These are phyloP conservation scores for Diplotaxis tenuifolia DNA, from an alignment of 345 rosid species.

Conservation along the genomic window DNA sequence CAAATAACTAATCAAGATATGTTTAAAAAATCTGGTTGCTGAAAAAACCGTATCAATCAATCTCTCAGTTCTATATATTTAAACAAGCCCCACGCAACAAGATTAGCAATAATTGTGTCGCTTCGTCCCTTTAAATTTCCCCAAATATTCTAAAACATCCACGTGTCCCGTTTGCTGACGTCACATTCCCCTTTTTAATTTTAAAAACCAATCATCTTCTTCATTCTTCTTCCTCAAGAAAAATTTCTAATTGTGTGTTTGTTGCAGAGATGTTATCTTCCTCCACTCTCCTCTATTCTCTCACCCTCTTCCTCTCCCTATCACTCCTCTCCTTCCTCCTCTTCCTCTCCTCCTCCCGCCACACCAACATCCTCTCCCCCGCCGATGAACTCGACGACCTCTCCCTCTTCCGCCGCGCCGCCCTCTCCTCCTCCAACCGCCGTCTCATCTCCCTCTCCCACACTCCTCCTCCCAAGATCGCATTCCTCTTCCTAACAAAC, in stretches of 20 bases:
- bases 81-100: constrained; percentile 20
- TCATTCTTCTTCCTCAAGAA: constrained; percentile 7
- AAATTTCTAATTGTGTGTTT: constrained; percentile 2
- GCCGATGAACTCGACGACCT: constrained; percentile 60
- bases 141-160: not conserved
- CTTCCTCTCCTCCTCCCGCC: constrained; percentile 50
- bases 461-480: constrained; percentile 54
- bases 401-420: constrained; percentile 62
- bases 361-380: constrained; percentile 35
- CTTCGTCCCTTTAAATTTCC: not conserved
- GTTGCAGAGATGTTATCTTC: constrained; percentile 54
- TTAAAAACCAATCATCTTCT: not conserved
- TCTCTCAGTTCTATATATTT: constrained; percentile 4
- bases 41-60: constrained; percentile 19
- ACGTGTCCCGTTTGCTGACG: constrained; percentile 38
- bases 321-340: constrained; percentile 46
- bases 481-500: constrained; percentile 91
- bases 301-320: constrained; percentile 54
- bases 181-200: constrained; percentile 19
- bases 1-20: not conserved
- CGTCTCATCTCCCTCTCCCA: constrained; percentile 36
- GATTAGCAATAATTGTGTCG: constrained; percentile 24
- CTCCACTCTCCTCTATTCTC: constrained; percentile 46
- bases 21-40: constrained; percentile 4
- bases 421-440: constrained; percentile 29